Conservation (phyloP, 116 monocot genomes). For the Iris pallida region DNA sequence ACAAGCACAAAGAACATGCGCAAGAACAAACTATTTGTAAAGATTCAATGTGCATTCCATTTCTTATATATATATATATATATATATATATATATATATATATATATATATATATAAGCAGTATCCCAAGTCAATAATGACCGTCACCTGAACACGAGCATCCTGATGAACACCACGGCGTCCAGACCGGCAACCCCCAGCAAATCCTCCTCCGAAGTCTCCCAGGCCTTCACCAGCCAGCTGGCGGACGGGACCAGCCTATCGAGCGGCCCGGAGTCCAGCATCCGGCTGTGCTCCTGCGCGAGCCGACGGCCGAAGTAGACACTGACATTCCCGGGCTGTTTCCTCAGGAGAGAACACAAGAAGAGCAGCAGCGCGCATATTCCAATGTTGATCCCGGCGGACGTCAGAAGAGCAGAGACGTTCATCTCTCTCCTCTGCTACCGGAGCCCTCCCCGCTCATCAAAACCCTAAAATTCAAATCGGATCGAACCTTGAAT, state of each 20-base stretch:
- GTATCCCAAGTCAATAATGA: too few relatives aligned
- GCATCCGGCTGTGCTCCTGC: slow-evolving; percentile 19
- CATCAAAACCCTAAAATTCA: not conserved
- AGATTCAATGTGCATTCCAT: too few relatives aligned
- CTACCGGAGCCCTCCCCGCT: not conserved
- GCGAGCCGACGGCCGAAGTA: slow-evolving; percentile 57
- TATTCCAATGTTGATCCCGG: slow-evolving; percentile 58
- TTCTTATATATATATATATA: too few relatives aligned
- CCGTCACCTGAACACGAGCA: slow-evolving; percentile 50
- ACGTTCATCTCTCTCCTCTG: slow-evolving; percentile 30
- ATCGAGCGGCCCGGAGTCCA: slow-evolving; percentile 35
- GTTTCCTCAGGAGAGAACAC: slow-evolving; percentile 55
- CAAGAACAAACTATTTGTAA: too few relatives aligned
- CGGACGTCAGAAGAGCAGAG: slow-evolving; percentile 54
- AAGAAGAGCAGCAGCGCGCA: slow-evolving; percentile 40
- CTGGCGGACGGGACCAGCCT: slow-evolving; percentile 59
- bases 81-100: too few relatives aligned
- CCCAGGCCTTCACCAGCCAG: slow-evolving; percentile 57
- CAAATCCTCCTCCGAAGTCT: slow-evolving; percentile 53
- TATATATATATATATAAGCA: too few relatives aligned
- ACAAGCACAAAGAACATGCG: too few relatives aligned
- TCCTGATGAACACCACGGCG: slow-evolving; percentile 53
- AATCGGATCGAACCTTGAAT: not conserved
- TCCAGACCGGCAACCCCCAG: slow-evolving; percentile 42
- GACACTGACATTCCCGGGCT: slow-evolving; percentile 50